Conservation (phyloP, 2,329 filamentous ascomycete genomes). For the Sarocladiaceae sp. region DNA sequence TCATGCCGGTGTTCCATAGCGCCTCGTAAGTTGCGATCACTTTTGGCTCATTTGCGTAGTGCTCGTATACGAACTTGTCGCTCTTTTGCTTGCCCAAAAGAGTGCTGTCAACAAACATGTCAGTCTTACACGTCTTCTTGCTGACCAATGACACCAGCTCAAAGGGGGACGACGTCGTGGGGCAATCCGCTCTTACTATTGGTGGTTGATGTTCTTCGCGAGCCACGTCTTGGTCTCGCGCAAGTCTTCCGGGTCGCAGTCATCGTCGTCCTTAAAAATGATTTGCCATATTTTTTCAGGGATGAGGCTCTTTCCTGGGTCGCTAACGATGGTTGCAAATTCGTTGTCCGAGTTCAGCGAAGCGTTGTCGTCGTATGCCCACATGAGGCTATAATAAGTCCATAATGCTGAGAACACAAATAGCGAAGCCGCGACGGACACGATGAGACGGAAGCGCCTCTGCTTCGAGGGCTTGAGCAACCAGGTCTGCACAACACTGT, state of each 20-base stretch:
- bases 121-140: not conserved
- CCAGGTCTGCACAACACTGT: no score
- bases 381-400: not conserved
- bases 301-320: constrained; percentile 10
- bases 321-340: not conserved
- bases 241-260: constrained; percentile 10
- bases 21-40: constrained; percentile 5
- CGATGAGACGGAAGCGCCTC: no score
- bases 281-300: constrained; percentile 16
- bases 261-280: constrained; percentile 10
- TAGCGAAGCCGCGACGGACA: not conserved
- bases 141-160: no score
- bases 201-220: constrained; percentile 12
- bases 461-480: no score
- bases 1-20: constrained; percentile 18
- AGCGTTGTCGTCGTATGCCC: not conserved
- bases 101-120: constrained; percentile 10
- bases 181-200: constrained; percentile 12
- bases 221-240: constrained; percentile 13
- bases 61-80: constrained; percentile 18
- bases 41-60: constrained; percentile 16
- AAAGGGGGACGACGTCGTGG: constrained; percentile 9
- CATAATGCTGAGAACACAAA: not conserved
- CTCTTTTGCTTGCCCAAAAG: constrained; percentile 19
- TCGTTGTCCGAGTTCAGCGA: not conserved